Conservation (phyloP, 176 grass and related monocot species). For the Hyparrhenia diplandra region DNA sequence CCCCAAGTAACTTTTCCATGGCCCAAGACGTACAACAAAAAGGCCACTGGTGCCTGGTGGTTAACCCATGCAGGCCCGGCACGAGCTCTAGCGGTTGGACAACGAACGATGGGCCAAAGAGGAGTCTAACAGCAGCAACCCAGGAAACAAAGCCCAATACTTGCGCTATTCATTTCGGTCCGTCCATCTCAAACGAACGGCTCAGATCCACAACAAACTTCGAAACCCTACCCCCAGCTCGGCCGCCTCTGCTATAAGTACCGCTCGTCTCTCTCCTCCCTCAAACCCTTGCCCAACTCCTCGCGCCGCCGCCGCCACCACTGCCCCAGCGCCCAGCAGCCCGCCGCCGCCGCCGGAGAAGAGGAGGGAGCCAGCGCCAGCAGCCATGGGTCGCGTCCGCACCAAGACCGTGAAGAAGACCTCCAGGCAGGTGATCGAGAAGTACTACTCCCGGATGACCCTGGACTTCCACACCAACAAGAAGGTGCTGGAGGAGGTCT, state of each 20-base stretch:
- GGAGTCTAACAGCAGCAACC: background rate
- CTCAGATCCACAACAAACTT: background rate
- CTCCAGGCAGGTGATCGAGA: slow-evolving; percentile 83
- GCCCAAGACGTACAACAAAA: too few relatives aligned
- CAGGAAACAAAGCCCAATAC: background rate
- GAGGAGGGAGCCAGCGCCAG: slow-evolving; percentile 6
- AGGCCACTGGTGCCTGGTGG: too few relatives aligned
- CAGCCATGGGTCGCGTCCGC: slow-evolving; percentile 74
- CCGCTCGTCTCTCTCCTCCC: background rate
- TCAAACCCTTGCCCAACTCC: slow-evolving; percentile 2
- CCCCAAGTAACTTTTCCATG: too few relatives aligned
- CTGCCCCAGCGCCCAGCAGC: background rate
- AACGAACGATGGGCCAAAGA: background rate
- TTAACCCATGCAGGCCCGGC: too few relatives aligned
- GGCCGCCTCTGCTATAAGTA: slow-evolving; percentile 13
- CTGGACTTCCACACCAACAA: slow-evolving; percentile 95
- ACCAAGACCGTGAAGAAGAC: slow-evolving; percentile 98
- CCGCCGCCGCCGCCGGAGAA: slow-evolving; percentile 31
- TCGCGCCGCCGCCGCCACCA: background rate
- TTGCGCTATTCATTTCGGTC: background rate
- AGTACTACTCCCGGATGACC: slow-evolving; percentile 83
- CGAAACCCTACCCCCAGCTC: slow-evolving; percentile 29
- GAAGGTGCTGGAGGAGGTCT: slow-evolving; percentile 84
- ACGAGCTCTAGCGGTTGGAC: too few relatives aligned
- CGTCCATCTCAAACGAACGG: slow-evolving; percentile 21